Percentiles rank a stretch among this genome's conserved stretches.
phyloP scores from a whole-genome alignment of 805 yeast genomes.

The Candida arabinofermentans region DNA sequence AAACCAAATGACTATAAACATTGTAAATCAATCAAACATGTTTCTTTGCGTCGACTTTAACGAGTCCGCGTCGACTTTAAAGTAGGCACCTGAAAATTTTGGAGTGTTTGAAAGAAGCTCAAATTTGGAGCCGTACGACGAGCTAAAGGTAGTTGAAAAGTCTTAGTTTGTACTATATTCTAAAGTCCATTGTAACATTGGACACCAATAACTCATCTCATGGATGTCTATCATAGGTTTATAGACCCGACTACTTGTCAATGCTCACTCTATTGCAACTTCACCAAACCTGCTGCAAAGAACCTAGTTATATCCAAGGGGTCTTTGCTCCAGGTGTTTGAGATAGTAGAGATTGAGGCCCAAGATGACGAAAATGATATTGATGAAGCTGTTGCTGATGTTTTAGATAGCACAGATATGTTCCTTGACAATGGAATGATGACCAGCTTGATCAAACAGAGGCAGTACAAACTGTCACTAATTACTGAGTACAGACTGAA shows the following conservation, averaged over 20 bases:
- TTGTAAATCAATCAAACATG: too few species aligned
- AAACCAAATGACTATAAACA: too few species aligned
- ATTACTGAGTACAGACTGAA: conserved; percentile 65
- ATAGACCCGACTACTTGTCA: conserved; percentile 72
- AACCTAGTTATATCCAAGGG: conserved; percentile 71
- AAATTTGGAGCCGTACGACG: too few species aligned
- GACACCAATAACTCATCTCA: too few species aligned
- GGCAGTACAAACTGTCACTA: conserved; percentile 34
- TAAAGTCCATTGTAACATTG: too few species aligned
- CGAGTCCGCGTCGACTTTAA: too few species aligned
- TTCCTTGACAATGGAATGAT: conserved; percentile 20
- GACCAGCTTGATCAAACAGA: conserved; percentile 13
- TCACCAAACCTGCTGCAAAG: conserved; percentile 34
- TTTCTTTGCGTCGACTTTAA: not conserved
- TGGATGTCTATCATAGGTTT: conserved; percentile 80
- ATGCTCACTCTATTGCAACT: conserved; percentile 49
- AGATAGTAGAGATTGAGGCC: conserved; percentile 30
- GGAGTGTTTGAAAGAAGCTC: not conserved
- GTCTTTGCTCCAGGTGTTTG: conserved; percentile 60
- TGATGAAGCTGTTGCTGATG: conserved; percentile 9
- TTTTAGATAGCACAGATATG: conserved; percentile 16
- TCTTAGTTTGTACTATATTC: too few species aligned
- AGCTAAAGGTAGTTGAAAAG: too few species aligned
- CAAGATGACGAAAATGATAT: conserved; percentile 16
- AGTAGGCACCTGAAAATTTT: not conserved